A percentile compares a stretch with the other conserved stretches of the same genome.
Evolutionary conservation across 2,329 filamentous ascomycete species (phyloP).

Genomic region (Chlorencoelia australis): DNA sequence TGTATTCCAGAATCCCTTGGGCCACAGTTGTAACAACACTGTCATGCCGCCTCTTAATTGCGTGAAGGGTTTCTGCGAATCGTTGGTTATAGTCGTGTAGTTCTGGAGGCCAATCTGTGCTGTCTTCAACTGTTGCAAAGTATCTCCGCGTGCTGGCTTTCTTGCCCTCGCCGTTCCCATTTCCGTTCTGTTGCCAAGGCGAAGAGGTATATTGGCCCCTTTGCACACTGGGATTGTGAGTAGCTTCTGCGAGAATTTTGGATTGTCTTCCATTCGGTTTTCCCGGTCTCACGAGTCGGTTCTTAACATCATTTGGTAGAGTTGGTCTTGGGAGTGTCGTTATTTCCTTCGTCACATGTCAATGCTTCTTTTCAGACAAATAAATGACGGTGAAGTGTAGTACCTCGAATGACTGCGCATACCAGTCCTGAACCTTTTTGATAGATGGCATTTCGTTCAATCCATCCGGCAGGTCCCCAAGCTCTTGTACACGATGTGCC

Average conservation of each 20-base stretch:
- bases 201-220: constrained; percentile 69
- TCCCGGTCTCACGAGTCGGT: constrained; percentile 63
- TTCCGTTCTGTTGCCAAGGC: constrained; percentile 34
- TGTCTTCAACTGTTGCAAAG: constrained; percentile 85
- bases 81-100: constrained; percentile 87
- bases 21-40: constrained; percentile 96
- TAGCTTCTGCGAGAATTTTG: constrained; percentile 69
- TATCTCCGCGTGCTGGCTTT: constrained; percentile 59
- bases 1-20: constrained; percentile 96
- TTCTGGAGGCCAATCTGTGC: constrained; percentile 84
- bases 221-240: constrained; percentile 79
- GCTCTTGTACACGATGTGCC: constrained; percentile 91
- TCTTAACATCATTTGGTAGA: constrained; percentile 64
- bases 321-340: constrained; percentile 72
- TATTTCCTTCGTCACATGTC: constrained; percentile 61
- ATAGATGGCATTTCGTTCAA: constrained; percentile 98
- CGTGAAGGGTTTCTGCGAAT: constrained; percentile 80
- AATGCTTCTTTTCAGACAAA: constrained; percentile 8
- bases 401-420: constrained; percentile 98
- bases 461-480: constrained; percentile 85
- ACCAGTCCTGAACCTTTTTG: constrained; percentile 92
- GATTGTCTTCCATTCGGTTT: constrained; percentile 44
- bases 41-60: constrained; percentile 93
- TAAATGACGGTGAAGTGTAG: constrained; percentile 18
- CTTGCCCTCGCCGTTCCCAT: constrained; percentile 39